Evolutionary conservation across 108 stramenopile genomes (phyloP).

Genomic region (Thalassiosira profunda): DNA sequence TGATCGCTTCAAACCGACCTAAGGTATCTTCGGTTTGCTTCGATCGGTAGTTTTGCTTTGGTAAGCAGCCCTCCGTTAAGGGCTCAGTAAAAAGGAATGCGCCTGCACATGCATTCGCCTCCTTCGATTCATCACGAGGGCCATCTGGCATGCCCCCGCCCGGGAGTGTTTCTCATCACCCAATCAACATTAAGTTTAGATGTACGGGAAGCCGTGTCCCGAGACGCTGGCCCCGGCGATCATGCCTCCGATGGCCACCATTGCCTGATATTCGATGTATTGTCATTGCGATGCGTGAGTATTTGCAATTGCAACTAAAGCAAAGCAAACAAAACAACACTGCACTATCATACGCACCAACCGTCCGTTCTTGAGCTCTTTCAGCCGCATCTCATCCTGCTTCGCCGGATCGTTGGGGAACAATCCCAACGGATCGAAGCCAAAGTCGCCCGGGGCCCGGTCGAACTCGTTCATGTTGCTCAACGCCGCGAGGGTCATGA

Average conservation of each 20-base stretch:
- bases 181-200: conserved; percentile 44
- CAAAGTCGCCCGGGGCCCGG: conserved; percentile 77
- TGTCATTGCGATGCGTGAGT: background rate
- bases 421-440: conserved; percentile 76
- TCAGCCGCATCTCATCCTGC: conserved; percentile 72
- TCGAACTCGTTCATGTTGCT: conserved; percentile 73
- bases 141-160: background rate
- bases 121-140: too few relatives aligned
- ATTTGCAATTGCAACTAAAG: background rate
- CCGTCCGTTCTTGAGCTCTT: conserved; percentile 91
- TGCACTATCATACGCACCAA: conserved; percentile 46
- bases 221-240: conserved; percentile 79
- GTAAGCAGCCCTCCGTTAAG: background rate
- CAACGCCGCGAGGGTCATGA: conserved; percentile 57
- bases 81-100: background rate
- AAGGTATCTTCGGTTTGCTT: background rate
- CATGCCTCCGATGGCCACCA: conserved; percentile 95
- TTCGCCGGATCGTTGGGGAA: conserved; percentile 62
- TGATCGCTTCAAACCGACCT: too few relatives aligned
- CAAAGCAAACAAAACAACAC: background rate
- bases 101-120: background rate
- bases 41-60: background rate
- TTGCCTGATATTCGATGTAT: too few relatives aligned
- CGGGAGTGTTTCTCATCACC: background rate
- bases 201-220: conserved; percentile 97